These are phyloP conservation scores for Quercus variabilis DNA, from an alignment of 306 rosid species.

Conservation along the genomic window DNA sequence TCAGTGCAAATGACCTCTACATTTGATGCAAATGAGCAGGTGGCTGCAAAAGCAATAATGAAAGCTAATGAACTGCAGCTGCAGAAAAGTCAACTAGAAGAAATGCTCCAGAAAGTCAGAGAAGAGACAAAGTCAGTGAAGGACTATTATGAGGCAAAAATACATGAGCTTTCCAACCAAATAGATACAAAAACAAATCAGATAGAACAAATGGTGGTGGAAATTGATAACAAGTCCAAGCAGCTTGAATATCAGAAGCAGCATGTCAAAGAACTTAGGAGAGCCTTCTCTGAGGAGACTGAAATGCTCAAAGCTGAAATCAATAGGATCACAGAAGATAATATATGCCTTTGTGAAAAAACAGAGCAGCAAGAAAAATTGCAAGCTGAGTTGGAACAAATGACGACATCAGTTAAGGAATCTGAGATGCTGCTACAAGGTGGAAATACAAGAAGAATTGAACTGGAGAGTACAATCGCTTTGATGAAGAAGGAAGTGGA, in stretches of 20 bases:
- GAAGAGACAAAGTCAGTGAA: slow-evolving; percentile 53
- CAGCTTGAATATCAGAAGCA: slow-evolving; percentile 50
- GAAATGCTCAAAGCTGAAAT: slow-evolving; percentile 47
- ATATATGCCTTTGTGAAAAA: slow-evolving; percentile 34
- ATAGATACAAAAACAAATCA: slow-evolving; percentile 43
- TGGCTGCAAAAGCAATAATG: slow-evolving; percentile 59
- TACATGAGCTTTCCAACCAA: slow-evolving; percentile 49
- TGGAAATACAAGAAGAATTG: slow-evolving; percentile 54
- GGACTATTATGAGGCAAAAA: slow-evolving; percentile 44
- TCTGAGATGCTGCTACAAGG: slow-evolving; percentile 43
- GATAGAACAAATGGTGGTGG: slow-evolving; percentile 50
- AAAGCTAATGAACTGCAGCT: slow-evolving; percentile 65
- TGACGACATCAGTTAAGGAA: slow-evolving; percentile 55
- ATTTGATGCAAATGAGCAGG: slow-evolving; percentile 88
- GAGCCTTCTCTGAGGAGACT: slow-evolving; percentile 55
- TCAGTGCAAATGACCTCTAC: slow-evolving; percentile 75
- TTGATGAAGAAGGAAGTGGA: slow-evolving; percentile 59
- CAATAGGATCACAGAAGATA: slow-evolving; percentile 51
- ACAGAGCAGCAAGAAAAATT: slow-evolving; percentile 43
- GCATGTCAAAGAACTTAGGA: slow-evolving; percentile 44
- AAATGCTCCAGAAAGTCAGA: slow-evolving; percentile 46
- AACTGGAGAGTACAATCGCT: slow-evolving; percentile 47
- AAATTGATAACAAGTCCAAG: slow-evolving; percentile 58
- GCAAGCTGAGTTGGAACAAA: slow-evolving; percentile 45
- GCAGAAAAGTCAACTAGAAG: slow-evolving; percentile 59